A percentile compares a stretch with the other conserved stretches of the same genome.
Evolutionary conservation across 2,329 filamentous ascomycete genomes (phyloP).

Genomic region (Curvularia lunata): DNA sequence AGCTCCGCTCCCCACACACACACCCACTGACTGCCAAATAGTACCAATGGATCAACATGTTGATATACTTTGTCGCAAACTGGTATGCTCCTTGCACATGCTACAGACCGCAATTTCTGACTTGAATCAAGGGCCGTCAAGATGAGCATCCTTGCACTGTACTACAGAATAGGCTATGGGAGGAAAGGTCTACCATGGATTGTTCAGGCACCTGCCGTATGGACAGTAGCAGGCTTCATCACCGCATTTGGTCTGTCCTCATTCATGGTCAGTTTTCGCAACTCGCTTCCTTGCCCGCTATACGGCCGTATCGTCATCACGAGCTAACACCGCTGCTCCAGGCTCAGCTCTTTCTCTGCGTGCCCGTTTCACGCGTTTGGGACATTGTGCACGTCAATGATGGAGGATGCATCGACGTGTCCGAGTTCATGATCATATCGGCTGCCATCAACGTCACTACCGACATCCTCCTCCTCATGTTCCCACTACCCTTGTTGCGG

Average conservation of each 20-base stretch:
- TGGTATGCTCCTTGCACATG: slow-evolving; percentile 22
- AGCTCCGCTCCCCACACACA: too few species aligned
- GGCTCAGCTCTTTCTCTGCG: slow-evolving; percentile 32
- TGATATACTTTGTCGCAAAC: slow-evolving; percentile 38
- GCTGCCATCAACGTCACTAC: slow-evolving; percentile 35
- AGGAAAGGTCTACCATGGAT: slow-evolving; percentile 33
- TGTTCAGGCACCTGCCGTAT: slow-evolving; percentile 30
- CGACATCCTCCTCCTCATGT: slow-evolving; percentile 31
- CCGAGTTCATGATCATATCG: slow-evolving; percentile 30
- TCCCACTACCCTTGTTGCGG: slow-evolving; percentile 33
- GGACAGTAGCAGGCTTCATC: slow-evolving; percentile 28
- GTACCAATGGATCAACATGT: slow-evolving; percentile 38
- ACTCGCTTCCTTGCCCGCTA: neutral
- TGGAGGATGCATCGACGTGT: slow-evolving; percentile 27
- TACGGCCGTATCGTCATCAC: too few species aligned
- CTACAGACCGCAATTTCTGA: neutral
- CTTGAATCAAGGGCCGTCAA: slow-evolving; percentile 32
- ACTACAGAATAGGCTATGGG: slow-evolving; percentile 36
- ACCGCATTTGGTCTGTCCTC: slow-evolving; percentile 30
- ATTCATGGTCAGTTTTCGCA: slow-evolving; percentile 26
- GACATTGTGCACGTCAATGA: slow-evolving; percentile 21
- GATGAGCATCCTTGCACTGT: slow-evolving; percentile 40
- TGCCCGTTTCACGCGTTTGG: slow-evolving; percentile 30
- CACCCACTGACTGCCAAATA: slow-evolving; percentile 13
- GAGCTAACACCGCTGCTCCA: neutral